Conservation (phyloP, 192 early-diverging fungal genomes). For the Coemansia sp. region DNA sequence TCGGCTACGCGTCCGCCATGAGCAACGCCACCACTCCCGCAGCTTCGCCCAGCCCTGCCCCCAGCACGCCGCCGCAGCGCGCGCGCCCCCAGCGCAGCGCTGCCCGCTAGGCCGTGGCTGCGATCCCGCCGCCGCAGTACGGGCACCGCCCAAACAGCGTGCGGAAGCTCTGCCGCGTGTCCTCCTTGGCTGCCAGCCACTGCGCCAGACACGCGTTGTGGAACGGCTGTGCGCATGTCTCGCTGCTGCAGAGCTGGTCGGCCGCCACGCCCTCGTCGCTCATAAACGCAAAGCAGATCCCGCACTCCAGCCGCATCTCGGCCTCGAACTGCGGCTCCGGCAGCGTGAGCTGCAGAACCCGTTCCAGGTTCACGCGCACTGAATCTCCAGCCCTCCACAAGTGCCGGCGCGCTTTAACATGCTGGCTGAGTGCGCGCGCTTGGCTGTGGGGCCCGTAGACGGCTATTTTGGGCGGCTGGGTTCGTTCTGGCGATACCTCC, state of each 20-base stretch:
- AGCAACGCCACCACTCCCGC: constrained; percentile 29
- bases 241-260: constrained; percentile 42
- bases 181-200: constrained; percentile 49
- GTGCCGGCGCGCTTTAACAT: constrained; percentile 5
- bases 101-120: constrained; percentile 3
- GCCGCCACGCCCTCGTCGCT: constrained; percentile 14
- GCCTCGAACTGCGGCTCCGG: constrained; percentile 17
- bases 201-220: constrained; percentile 39
- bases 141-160: constrained; percentile 51
- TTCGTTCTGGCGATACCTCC: constrained; percentile 21
- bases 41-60: constrained; percentile 19
- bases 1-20: constrained; percentile 50
- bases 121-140: constrained; percentile 27
- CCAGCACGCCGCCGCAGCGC: constrained; percentile 18
- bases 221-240: constrained; percentile 42
- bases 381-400: constrained; percentile 9
- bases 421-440: constrained; percentile 20
- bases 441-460: constrained; percentile 37
- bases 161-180: constrained; percentile 44
- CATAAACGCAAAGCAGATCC: constrained; percentile 42
- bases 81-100: constrained; percentile 36
- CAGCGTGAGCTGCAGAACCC: constrained; percentile 10
- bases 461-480: constrained; percentile 19
- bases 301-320: constrained; percentile 43
- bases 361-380: constrained; percentile 30